Conservation (phyloP, 192 early-diverging fungal genomes). For the Backusella parvicylindrica region DNA sequence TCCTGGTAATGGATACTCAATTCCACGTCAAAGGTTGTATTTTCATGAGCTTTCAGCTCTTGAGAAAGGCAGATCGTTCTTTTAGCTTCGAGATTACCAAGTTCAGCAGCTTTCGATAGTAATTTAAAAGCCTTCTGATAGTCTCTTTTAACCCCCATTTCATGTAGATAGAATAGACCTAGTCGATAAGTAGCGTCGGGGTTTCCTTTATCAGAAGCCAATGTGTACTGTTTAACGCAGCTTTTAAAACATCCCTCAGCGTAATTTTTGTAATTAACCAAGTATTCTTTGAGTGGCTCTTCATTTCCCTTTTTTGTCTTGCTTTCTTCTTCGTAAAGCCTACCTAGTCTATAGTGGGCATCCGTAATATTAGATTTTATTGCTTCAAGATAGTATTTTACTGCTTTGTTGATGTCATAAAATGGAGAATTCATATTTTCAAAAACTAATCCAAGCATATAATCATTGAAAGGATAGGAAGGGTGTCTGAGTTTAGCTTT, state of each 20-base stretch:
- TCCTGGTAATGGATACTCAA: not conserved
- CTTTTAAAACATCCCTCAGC: not conserved
- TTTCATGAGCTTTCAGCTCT: not conserved
- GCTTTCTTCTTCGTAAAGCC: not conserved
- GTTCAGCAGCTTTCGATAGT: not conserved
- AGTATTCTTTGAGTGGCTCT: not conserved
- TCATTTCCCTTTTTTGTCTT: not conserved
- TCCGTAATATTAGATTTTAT: not conserved
- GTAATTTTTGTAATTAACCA: not conserved
- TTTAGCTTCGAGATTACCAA: not conserved
- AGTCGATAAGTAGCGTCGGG: not conserved
- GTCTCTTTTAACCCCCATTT: not conserved
- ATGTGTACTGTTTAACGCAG: not conserved
- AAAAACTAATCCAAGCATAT: not conserved
- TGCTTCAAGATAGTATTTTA: not conserved
- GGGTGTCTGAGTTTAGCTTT: too few relatives aligned
- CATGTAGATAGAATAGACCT: not conserved
- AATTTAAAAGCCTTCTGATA: not conserved
- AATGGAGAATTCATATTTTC: not conserved
- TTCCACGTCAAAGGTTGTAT: not conserved
- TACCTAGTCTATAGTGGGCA: not conserved
- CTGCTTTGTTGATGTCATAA: not conserved
- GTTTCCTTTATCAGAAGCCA: not conserved
- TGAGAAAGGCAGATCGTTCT: not conserved
- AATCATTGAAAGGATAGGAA: too few relatives aligned